Base-by-base conservation (phyloP, 495 filamentous ascomycete genomes). In the Hypomontagnella submonticulosa region DNA sequence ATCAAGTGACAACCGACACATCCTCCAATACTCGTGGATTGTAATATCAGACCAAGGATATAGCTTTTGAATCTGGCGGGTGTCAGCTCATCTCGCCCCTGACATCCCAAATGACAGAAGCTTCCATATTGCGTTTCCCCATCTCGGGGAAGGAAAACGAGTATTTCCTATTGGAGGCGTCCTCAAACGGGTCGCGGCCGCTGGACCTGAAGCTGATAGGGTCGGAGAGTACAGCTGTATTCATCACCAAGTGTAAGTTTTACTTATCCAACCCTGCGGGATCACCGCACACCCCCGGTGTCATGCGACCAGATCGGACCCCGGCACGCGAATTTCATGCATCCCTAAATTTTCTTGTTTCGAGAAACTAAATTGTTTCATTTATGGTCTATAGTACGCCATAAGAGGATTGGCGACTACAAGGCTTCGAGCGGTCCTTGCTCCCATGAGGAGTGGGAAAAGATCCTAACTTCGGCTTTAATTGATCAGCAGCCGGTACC, bases 371-470 rank as follows among this genome's bases (percentile, higher is more conserved):
- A 63, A 53, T 34, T 27, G 30, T n/a, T 52, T 36, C 36, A 33
- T 61, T 61, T 37, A 41, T 57, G 23, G 51, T 62, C 46, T 57
- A 53, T 52, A 74, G 71, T 74, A 49, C 69, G 71, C 41, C 69
- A 74, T 38, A 74, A 70, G 52, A 74, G 67, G 49, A 53, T 60
- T 15, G 40, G 27, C 34, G 71, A 74, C 55, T 74, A 70, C 54
- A 74, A 72, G 47, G 56, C 59, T 11, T 18, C 63, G 50, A 75
- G 64, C 47, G 69, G 67, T 41, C 73, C 76, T 50, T 79, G 73
- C 66, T 72, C 77, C 13, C 66, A 71, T 20, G 69, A 74, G 8
- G 80, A 83, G 52, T 83, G 81, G 81, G 76, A 81, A 55, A 49
- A 53, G 15, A 81, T 81, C 61, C 51, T 83, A 5, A 72, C 67